Base-by-base conservation (phyloP, 495 filamentous ascomycete species). In the Xeromyces bisporus region DNA sequence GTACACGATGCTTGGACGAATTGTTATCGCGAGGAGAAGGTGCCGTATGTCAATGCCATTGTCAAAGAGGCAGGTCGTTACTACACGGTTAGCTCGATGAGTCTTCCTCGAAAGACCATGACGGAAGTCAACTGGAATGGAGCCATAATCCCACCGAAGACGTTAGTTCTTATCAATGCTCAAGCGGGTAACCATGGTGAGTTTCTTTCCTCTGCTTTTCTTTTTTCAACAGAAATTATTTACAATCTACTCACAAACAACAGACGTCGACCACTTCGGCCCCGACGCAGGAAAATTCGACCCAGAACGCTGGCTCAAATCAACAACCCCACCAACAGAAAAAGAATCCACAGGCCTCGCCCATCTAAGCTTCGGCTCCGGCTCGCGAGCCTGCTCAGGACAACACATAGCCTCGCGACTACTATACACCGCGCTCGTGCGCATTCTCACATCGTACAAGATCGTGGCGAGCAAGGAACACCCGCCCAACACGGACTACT, bases 131-230 rank as follows among this genome's bases (percentile, higher is more conserved):
- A 60, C 4, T 72, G 66, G 64, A 56, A 67, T 29, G 66, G 62
- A 6, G 63, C 62, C 7, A 56, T 54, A n/a, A 70, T 72, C 18
- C 67, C 67, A 0, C 44, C 58, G 0, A 60, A 59, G 34, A 72
- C 65, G 0, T 69, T 69, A 62, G 48, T 72, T 7, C 43, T 70
- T 31, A 66, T 71, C 33, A 72, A 72, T 33, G 62, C 64, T 0
- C 68, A 72, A 31, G 68, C 66, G 8, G 66, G 57, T 0, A 72
- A 72, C 34, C 68, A 69, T 33, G 67, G 66, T 70, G 40, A 43
- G 51, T 38, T 9, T 1, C 21, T 18, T 16, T 2, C 26, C 29
- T 17, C n/a, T 31, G n/a, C n/a, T n/a, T n/a, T n/a, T n/a, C n/a
- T n/a, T n/a, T n/a, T n/a, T n/a, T n/a, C n/a, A n/a, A n/a, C n/a